phyloP scores from a whole-genome alignment of 371 early-diverging fungal genomes.

The Gilbertella persicaria region DNA sequence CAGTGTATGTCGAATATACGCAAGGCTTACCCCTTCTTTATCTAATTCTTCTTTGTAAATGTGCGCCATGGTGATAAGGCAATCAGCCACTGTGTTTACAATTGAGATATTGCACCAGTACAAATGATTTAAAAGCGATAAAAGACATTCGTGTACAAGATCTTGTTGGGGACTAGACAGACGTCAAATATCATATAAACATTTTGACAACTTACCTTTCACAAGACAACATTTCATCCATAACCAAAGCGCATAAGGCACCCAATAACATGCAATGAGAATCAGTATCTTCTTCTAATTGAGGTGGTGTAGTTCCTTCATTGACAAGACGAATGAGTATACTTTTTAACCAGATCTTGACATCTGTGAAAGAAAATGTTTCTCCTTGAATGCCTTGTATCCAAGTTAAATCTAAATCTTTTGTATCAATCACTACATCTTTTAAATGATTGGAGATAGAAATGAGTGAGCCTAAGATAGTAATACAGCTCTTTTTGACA shows the following conservation, averaged over 20 bases:
- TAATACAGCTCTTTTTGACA: slow-evolving; percentile 44
- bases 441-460: slow-evolving; percentile 42
- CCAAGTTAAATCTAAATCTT: slow-evolving; percentile 25
- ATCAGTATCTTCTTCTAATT: slow-evolving; percentile 43
- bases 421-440: slow-evolving; percentile 26
- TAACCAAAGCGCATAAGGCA: slow-evolving; percentile 45
- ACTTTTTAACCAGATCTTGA: slow-evolving; percentile 53
- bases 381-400: slow-evolving; percentile 14
- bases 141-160: slow-evolving; percentile 60
- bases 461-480: slow-evolving; percentile 44
- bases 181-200: background rate
- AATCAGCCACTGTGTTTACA: slow-evolving; percentile 68
- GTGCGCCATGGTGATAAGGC: slow-evolving; percentile 67
- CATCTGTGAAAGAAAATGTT: slow-evolving; percentile 31
- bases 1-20: background rate
- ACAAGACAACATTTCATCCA: slow-evolving; percentile 56
- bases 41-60: slow-evolving; percentile 57
- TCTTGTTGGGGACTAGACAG: slow-evolving; percentile 40
- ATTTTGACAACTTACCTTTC: slow-evolving; percentile 24
- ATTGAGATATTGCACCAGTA: slow-evolving; percentile 63
- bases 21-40: slow-evolving; percentile 59
- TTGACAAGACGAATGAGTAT: slow-evolving; percentile 46
- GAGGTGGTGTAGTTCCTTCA: slow-evolving; percentile 27
- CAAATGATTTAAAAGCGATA: slow-evolving; percentile 67
- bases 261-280: slow-evolving; percentile 61